These are phyloP conservation scores for Penicillium corylophilum DNA, from an alignment of 2,329 filamentous ascomycete genomes.

Conservation along the genomic window DNA sequence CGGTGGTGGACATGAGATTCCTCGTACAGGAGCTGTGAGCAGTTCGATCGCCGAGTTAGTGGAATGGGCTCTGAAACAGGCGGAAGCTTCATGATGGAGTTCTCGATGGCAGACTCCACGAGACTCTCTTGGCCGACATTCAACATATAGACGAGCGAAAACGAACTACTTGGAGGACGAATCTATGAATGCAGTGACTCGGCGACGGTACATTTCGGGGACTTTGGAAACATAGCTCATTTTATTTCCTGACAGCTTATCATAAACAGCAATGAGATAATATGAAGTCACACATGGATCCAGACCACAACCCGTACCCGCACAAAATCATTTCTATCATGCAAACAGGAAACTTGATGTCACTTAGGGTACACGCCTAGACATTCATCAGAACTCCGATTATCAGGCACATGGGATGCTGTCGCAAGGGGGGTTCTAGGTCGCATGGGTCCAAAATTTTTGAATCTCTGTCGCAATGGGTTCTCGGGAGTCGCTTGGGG, in stretches of 20 bases:
- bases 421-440: neutral
- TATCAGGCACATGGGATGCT: neutral
- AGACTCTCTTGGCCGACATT: neutral
- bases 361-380: neutral
- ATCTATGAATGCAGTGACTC: neutral
- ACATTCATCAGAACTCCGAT: neutral
- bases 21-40: constrained; percentile 33
- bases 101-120: neutral
- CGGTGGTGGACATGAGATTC: constrained; percentile 47
- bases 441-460: neutral
- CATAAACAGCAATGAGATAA: neutral
- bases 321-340: neutral
- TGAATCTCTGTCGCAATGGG: neutral
- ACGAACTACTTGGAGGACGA: neutral
- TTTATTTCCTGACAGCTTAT: neutral
- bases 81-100: neutral
- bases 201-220: neutral
- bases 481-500: neutral
- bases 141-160: neutral
- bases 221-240: neutral
- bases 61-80: constrained; percentile 27
- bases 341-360: neutral
- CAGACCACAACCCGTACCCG: neutral
- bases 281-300: neutral
- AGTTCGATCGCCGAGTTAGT: constrained; percentile 33